phyloP scores from a whole-genome alignment of 768 basidiomycete genomes.

The Bullera alba region DNA sequence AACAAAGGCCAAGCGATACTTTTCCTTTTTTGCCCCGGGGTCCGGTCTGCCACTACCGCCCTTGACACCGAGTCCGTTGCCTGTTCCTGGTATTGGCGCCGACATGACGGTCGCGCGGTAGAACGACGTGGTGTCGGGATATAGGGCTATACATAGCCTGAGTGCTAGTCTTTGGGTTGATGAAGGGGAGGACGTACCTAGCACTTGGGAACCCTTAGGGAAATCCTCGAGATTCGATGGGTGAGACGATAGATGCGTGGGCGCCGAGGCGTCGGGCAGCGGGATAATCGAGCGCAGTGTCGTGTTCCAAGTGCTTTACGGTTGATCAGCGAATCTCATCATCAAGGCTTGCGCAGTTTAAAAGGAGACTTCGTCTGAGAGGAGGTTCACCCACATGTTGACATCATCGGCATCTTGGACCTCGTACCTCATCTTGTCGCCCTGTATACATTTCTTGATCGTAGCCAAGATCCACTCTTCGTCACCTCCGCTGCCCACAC shows the following conservation, averaged over 20 bases:
- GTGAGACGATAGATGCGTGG: constrained; percentile 35
- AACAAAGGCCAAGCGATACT: constrained; percentile 39
- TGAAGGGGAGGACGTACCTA: too few species aligned
- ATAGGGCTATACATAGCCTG: too few species aligned
- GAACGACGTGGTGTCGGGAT: constrained; percentile 50
- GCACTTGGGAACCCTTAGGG: constrained; percentile 38
- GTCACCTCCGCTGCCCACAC: constrained; percentile 8
- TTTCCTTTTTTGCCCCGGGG: constrained; percentile 15
- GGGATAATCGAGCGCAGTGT: constrained; percentile 48
- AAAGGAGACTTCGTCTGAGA: too few species aligned
- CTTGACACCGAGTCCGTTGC: constrained; percentile 19
- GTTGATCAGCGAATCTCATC: too few species aligned
- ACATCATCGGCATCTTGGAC: constrained; percentile 48
- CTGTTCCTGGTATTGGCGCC: constrained; percentile 21
- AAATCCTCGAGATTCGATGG: constrained; percentile 43
- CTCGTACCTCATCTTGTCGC: constrained; percentile 47
- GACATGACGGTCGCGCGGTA: constrained; percentile 46
- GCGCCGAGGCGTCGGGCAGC: constrained; percentile 44
- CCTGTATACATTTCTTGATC: constrained; percentile 38
- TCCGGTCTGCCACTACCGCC: constrained; percentile 6
- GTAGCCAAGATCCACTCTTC: constrained; percentile 48
- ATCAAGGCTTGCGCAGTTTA: too few species aligned
- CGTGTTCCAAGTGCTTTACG: constrained; percentile 41
- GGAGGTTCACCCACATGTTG: constrained; percentile 17
- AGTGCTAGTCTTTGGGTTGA: too few species aligned